Percentiles rank a stretch among this genome's conserved stretches.
phyloP scores from a whole-genome alignment of 140 eudicot genomes.

The Anethum foeniculum region DNA sequence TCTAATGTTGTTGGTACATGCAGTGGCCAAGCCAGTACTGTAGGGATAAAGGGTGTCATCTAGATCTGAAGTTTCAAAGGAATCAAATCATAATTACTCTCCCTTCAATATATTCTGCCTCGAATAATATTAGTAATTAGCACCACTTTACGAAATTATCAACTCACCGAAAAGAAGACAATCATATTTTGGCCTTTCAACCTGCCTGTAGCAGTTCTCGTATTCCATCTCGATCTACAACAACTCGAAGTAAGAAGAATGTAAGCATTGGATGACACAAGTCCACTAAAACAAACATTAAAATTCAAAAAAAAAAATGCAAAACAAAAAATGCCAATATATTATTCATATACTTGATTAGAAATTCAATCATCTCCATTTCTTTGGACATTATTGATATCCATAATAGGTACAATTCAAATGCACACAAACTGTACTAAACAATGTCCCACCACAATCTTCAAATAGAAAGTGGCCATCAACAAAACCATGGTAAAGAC shows the following conservation, averaged over 20 bases:
- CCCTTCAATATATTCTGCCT: neutral
- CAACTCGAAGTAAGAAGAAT: conserved; percentile 16
- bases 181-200: conserved; percentile 59
- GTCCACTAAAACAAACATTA: neutral
- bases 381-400: neutral
- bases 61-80: conserved; percentile 34
- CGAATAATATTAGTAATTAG: neutral
- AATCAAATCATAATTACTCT: neutral
- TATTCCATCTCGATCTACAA: conserved; percentile 45
- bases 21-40: conserved; percentile 49
- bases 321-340: neutral
- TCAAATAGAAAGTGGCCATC: neutral
- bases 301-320: neutral
- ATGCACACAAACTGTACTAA: conserved; percentile 5
- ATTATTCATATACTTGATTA: neutral
- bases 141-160: neutral
- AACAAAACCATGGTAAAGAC: neutral
- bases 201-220: conserved; percentile 39
- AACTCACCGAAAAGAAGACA: conserved; percentile 74
- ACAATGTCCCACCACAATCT: conserved; percentile 5
- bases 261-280: conserved; percentile 16
- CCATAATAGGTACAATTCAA: neutral
- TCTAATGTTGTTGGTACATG: conserved; percentile 42
- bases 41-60: conserved; percentile 59
- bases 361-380: neutral